Evolutionary conservation across 2,329 filamentous ascomycete species (phyloP).

Genomic region (Daldinia sp.): DNA sequence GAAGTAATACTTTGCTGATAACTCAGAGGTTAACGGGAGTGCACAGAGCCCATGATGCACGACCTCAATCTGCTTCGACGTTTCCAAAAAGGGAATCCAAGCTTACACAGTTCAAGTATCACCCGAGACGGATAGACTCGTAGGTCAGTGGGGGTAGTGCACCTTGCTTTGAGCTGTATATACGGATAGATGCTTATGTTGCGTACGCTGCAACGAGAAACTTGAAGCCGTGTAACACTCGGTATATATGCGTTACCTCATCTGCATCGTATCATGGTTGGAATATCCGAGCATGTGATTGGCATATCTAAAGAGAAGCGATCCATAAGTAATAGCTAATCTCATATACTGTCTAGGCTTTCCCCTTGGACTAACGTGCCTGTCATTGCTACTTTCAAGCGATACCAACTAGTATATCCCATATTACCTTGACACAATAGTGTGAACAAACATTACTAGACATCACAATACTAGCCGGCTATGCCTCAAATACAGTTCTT

Average conservation of each 20-base stretch:
- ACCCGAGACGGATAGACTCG: not conserved
- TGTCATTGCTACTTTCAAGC: not conserved
- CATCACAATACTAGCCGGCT: not conserved
- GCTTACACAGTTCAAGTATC: not conserved
- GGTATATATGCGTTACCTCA: not conserved
- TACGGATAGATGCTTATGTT: not conserved
- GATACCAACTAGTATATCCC: not conserved
- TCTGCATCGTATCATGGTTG: not conserved
- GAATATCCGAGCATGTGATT: not conserved
- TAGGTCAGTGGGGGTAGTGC: not conserved
- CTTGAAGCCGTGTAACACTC: not conserved
- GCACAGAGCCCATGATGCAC: not conserved
- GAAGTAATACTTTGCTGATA: not conserved
- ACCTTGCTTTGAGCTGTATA: not conserved
- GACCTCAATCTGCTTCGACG: not conserved
- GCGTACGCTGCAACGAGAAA: not conserved
- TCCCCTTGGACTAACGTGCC: not conserved
- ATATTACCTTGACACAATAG: not conserved
- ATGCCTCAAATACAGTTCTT: conserved; percentile 6
- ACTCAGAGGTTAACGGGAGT: not conserved
- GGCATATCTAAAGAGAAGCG: not conserved
- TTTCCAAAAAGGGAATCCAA: not conserved
- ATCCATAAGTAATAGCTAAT: not conserved
- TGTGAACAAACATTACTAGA: not conserved
- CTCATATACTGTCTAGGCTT: not conserved